Base-by-base conservation (phyloP, 2,329 filamentous ascomycete genomes). In the Meredithiella fracta region DNA sequence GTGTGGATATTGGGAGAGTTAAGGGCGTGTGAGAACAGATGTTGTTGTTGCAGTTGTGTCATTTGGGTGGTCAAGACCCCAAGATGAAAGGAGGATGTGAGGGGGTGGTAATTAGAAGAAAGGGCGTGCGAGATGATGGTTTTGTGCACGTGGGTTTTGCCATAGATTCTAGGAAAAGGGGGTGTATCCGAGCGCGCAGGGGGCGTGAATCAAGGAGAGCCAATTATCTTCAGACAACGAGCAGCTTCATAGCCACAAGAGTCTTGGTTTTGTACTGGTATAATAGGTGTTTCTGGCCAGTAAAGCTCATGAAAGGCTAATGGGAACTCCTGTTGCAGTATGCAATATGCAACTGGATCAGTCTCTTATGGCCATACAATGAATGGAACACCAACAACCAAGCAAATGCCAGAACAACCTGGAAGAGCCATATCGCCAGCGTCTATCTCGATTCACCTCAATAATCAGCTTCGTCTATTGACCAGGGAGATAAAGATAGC, bases 131-230 rank as follows among this genome's bases (percentile, higher is more conserved):
- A 23, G 17, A 37, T 7, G 37, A 14, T 51, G 23, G 1, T n/a
- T n/a, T 20, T 17, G 14, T 9, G 47, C 26, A 29, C 22, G 26
- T 51, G 15, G 23, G n/a, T n/a, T n/a, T 51, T 51, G 20, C 29
- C 9, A 14, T 20, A 14, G 20, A 51, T 38, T 15, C 11, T 23
- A 20, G 23, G 25, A 49, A 25, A 23, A 49, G 50, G 50, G 20
- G 17, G 50, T 40, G 31, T 38, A 31, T 52, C 50, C 34, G 38
- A 52, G 50, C 50, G 29, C 29, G 50, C 50, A 38, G 50, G 22
- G 50, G 50, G 50, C 22, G 31, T 52, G 50, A 14, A 23, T 38
- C 50, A 52, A 38, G n/a, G 29, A 23, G 29, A 40, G 29, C 50
- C 31, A 52, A 52, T 52, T 52, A 52, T n/a, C 34, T 15, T 26